Evolutionary conservation across 1,139 yeast species (phyloP), one percentile per base, ranked within the genome.

Genomic region (Suhomyces bribrorum): DNA sequence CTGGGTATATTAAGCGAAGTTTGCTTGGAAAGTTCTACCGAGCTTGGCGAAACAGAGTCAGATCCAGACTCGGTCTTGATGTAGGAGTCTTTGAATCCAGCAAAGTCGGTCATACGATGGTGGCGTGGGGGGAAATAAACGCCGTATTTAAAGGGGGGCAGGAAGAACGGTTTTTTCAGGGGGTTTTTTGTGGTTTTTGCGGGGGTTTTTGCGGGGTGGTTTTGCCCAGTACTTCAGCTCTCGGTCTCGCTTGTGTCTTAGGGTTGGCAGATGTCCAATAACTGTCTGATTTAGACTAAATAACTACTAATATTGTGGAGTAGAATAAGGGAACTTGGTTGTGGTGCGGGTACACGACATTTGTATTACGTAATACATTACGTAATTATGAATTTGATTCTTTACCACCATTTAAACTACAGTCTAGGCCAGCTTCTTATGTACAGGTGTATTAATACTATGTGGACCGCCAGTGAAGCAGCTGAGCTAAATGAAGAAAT

Each of bases 1-100:
- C 53, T 57, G 15, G 70, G 67, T 18, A 62, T 54, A 16, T 54
- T 53, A 14, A 49, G 46, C 6, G 59, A 50, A 30, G 43, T 50
- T 33, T 52, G 55, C 27, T 51, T 54, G 20, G 50, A 32, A 17
- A 37, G 43, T 29, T 43, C 49, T 18, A 36, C 44, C 9, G 48
- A 44, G 7, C 50, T 48, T 13, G 55, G 54, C 11, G 57, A 46
- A 5, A 40, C 41, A 14, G 55, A 53, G 22, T 47, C 53, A 5
- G 48, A 41, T 14, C 56, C 55, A 4, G 54, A 53, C 25, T 48
- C 50, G 29, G 52, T 44, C 30, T 50, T 49, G 29, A 43, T 30
- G 35, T 47, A 58, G 15, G 57, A 49, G 28, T 58, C 62, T 32
- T 53, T 56, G 37, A 56, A 57, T 5, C 59, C 59, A 22, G 48